Conservation (phyloP, 192 early-diverging fungal genomes). For the Gamsiella multidivaricata region DNA sequence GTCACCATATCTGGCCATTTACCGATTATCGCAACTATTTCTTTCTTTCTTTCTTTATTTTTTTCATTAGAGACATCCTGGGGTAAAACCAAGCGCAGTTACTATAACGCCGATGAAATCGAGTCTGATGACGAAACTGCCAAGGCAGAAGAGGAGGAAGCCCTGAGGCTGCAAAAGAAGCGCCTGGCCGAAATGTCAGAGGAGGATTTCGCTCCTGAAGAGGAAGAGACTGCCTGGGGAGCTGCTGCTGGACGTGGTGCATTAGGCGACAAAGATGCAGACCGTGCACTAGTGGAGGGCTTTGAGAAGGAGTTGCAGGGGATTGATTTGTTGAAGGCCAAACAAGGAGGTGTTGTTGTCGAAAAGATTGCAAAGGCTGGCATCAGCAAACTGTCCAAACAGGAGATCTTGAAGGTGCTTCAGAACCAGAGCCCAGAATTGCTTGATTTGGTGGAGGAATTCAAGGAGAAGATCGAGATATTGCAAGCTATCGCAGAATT, state of each 20-base stretch:
- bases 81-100: constrained; percentile 81
- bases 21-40: too few species aligned
- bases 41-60: constrained; percentile 5
- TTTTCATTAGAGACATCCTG: constrained; percentile 72
- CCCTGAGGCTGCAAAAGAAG: constrained; percentile 84
- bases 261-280: constrained; percentile 58
- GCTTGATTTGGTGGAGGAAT: constrained; percentile 72
- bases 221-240: constrained; percentile 70
- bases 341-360: constrained; percentile 43
- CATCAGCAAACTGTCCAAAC: constrained; percentile 62
- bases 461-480: constrained; percentile 57
- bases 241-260: constrained; percentile 30
- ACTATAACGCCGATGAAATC: constrained; percentile 88
- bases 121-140: constrained; percentile 80
- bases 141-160: constrained; percentile 90
- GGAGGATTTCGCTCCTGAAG: constrained; percentile 89
- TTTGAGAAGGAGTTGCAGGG: constrained; percentile 64
- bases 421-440: constrained; percentile 82
- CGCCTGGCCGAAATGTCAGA: constrained; percentile 82
- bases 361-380: constrained; percentile 56
- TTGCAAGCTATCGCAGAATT: constrained; percentile 52
- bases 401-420: constrained; percentile 72
- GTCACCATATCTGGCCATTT: too few species aligned
- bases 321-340: constrained; percentile 58
- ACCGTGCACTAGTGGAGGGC: constrained; percentile 59